These are phyloP conservation scores for Sarocladium brachiariae DNA, from an alignment of 2,329 filamentous ascomycete genomes.

Conservation along the genomic window DNA sequence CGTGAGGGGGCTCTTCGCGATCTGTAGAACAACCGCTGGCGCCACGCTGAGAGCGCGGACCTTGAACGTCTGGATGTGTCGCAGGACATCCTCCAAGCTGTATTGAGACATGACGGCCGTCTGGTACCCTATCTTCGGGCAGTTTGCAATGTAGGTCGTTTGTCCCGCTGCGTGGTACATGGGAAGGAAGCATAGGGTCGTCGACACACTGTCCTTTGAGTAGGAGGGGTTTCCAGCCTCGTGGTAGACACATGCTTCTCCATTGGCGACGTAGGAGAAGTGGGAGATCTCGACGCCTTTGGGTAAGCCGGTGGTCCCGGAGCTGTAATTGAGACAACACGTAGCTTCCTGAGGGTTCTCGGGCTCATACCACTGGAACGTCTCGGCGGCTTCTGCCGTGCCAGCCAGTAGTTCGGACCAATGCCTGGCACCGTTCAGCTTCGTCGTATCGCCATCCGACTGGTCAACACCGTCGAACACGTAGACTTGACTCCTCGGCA, in stretches of 20 bases:
- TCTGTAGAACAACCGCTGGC: slow-evolving; percentile 65
- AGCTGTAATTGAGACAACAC: slow-evolving; percentile 72
- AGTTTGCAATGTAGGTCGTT: slow-evolving; percentile 58
- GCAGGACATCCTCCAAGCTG: slow-evolving; percentile 66
- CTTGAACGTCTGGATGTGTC: slow-evolving; percentile 58
- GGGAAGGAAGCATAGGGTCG: slow-evolving; percentile 62
- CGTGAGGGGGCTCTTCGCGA: slow-evolving; percentile 64
- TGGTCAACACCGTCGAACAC: slow-evolving; percentile 44
- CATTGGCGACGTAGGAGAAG: slow-evolving; percentile 66
- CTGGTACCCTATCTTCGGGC: slow-evolving; percentile 49
- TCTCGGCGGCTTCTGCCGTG: slow-evolving; percentile 41
- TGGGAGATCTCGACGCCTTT: slow-evolving; percentile 84
- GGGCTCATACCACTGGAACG: slow-evolving; percentile 57
- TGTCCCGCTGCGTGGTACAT: slow-evolving; percentile 72
- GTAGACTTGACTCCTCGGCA: slow-evolving; percentile 52
- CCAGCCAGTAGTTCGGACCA: slow-evolving; percentile 57
- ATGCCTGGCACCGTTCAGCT: slow-evolving; percentile 22
- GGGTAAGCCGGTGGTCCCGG: slow-evolving; percentile 71
- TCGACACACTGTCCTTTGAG: neutral
- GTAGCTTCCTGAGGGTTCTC: slow-evolving; percentile 43
- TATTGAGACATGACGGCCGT: slow-evolving; percentile 76
- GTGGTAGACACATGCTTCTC: slow-evolving; percentile 45
- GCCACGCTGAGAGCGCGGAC: slow-evolving; percentile 63
- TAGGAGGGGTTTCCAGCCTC: slow-evolving; percentile 17
- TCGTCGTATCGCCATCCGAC: too few relatives aligned